These are phyloP conservation scores for Yamadazyma kanchanaburiensis DNA, from an alignment of 1,139 yeast genomes.

Conservation along the genomic window DNA sequence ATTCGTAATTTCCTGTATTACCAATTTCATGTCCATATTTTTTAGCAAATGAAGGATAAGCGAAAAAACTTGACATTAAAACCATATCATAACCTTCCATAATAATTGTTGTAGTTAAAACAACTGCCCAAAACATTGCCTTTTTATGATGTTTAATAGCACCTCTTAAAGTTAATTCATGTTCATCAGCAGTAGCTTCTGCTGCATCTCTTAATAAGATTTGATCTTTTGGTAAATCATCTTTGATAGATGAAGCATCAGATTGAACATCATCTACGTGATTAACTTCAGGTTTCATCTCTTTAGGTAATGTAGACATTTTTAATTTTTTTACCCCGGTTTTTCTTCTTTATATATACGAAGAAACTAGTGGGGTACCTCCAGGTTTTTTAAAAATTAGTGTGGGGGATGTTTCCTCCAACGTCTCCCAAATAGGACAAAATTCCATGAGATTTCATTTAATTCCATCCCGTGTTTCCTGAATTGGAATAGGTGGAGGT, in stretches of 20 bases:
- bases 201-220: conserved; percentile 16
- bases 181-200: conserved; percentile 19
- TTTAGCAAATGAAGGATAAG: conserved; percentile 19
- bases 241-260: conserved; percentile 13
- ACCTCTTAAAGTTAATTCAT: conserved; percentile 14
- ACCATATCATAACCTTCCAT: conserved; percentile 27
- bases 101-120: conserved; percentile 18
- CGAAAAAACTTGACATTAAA: conserved; percentile 20
- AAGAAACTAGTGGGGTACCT: too few species aligned
- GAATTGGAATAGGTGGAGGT: too few species aligned
- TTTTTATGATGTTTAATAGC: conserved; percentile 17
- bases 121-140: conserved; percentile 21
- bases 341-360: not conserved
- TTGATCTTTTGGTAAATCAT: conserved; percentile 11
- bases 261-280: conserved; percentile 13
- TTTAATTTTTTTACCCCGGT: conserved; percentile 1
- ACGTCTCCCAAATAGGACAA: too few species aligned
- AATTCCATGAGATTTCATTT: too few species aligned
- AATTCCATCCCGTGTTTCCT: too few species aligned
- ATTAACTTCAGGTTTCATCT: conserved; percentile 12
- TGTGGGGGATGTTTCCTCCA: too few species aligned
- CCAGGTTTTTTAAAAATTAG: too few species aligned
- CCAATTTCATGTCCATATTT: conserved; percentile 16
- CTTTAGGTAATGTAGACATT: too few species aligned
- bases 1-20: conserved; percentile 17